Conservation (phyloP, 2,329 filamentous ascomycete species). For the Diaporthe sp. region DNA sequence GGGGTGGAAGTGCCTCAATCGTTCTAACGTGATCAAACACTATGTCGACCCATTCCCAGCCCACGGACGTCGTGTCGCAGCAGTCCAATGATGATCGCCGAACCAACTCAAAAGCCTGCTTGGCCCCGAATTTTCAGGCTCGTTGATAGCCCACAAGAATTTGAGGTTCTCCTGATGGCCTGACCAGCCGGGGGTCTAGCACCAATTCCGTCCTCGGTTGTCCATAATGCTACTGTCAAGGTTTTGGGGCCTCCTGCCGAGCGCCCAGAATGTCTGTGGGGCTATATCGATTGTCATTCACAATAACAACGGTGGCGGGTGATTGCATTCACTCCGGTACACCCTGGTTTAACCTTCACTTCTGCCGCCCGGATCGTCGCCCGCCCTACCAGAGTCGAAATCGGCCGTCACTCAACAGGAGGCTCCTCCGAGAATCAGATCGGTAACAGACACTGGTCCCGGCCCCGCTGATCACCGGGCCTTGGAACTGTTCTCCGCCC, state of each 20-base stretch:
- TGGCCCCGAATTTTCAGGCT: neutral
- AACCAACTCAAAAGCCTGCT: neutral
- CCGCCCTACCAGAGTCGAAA: neutral
- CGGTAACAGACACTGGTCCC: neutral
- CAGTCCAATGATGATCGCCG: constrained; percentile 3
- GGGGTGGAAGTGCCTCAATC: neutral
- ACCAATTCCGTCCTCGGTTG: neutral
- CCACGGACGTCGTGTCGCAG: neutral
- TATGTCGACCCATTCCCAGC: neutral
- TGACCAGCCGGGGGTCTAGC: neutral
- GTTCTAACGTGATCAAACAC: too few relatives aligned
- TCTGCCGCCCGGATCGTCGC: constrained; percentile 5
- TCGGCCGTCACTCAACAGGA: neutral
- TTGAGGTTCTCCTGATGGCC: neutral
- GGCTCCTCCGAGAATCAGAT: neutral
- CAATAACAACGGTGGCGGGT: neutral
- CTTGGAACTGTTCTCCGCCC: neutral
- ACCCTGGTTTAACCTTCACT: neutral
- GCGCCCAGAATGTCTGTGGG: neutral
- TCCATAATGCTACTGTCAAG: constrained; percentile 24
- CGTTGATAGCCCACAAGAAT: neutral
- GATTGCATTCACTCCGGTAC: neutral
- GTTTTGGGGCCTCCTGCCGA: constrained; percentile 25
- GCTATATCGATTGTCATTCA: neutral
- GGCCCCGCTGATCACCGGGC: neutral